phyloP scores from a whole-genome alignment of 1,284 basidiomycete species.

The Microstroma glucosiphilum region DNA sequence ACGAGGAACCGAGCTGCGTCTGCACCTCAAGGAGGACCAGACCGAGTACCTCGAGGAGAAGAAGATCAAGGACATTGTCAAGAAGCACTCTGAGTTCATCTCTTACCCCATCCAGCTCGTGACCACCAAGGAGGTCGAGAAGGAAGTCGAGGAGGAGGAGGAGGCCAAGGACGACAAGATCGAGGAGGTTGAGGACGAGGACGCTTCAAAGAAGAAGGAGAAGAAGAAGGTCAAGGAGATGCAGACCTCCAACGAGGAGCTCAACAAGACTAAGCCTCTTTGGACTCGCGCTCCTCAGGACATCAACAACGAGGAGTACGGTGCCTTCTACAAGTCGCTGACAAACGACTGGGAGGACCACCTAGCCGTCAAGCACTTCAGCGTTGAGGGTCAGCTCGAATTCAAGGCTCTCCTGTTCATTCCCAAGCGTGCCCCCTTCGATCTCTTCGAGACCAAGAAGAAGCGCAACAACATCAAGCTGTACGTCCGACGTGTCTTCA shows the following conservation, averaged over 20 bases:
- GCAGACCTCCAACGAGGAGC: conserved; percentile 76
- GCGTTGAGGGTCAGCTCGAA: conserved; percentile 96
- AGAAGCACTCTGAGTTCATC: conserved; percentile 99
- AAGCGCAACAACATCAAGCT: conserved; percentile 99
- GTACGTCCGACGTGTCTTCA: conserved; percentile 99
- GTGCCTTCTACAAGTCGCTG: conserved; percentile 97
- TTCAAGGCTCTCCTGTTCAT: conserved; percentile 94
- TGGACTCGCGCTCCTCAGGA: conserved; percentile 93
- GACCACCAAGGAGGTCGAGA: conserved; percentile 96
- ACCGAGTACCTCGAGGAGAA: conserved; percentile 99
- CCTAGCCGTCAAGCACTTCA: conserved; percentile 99
- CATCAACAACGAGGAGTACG: conserved; percentile 93
- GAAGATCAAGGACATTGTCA: conserved; percentile 98
- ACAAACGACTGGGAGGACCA: conserved; percentile 99
- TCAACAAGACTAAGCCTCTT: conserved; percentile 99
- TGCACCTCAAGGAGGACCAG: conserved; percentile 98
- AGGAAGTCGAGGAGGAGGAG: conserved; percentile 67
- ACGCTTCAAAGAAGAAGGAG: conserved; percentile 63
- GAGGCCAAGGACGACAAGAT: conserved; percentile 67
- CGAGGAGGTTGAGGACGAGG: conserved; percentile 73
- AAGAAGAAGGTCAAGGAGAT: conserved; percentile 81
- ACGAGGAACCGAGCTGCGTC: conserved; percentile 89
- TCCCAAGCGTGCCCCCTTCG: conserved; percentile 83
- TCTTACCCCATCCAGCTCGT: conserved; percentile 99
- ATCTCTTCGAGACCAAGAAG: conserved; percentile 99